Base-by-base conservation (phyloP, 2,329 filamentous ascomycete genomes). In the Domatiomyces catenatus region DNA sequence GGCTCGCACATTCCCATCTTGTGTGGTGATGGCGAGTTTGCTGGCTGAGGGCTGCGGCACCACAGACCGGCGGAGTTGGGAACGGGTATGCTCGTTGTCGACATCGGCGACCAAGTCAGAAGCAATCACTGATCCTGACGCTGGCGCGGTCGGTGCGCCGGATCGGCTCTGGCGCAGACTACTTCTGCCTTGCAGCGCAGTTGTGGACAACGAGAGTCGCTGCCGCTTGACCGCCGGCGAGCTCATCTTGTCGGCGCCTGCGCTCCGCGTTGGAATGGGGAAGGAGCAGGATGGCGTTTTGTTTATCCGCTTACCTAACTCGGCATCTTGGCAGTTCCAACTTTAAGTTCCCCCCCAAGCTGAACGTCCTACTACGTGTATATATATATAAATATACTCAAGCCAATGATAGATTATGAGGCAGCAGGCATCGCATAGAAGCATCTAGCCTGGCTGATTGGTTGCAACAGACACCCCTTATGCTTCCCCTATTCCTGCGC, bases 1-100 rank as follows among this genome's bases (percentile, higher is more conserved):
- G 1, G 90, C 86, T 62, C 90, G 89, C 22, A 96, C 74, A 56
- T 89, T 83, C 61, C 96, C 89, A 53, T 78, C 82, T 48, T 12
- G 19, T 20, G n/a, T 8, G 17, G 20, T 36, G 50, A 20, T 63
- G 70, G 68, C 68, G 50, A 64, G 65, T 48, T 65, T 65, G n/a
- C 61, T 51, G 28, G 60, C 59, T 42, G 65, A 65, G 17, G 65
- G 55, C 57, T 69, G 66, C 51, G 66, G 64, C 42, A 71, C 55
- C 24, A 58, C 53, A 36, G 63, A 65, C 39, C 62, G 62, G 47
- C 63, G 60, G 5, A 64, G 53, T 32, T 66, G 62, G 45, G 52
- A 50, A n/a, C 61, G 62, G 12, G 48, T 56, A 53, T 62, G 62
- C 3, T 69, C 64, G 17, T 65, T 64, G 22, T 77, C 72, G 50